Percentiles rank a stretch among this genome's conserved stretches.
Conservation (phyloP, 2,329 filamentous ascomycete genomes). For the Tolypocladium paradoxum region DNA sequence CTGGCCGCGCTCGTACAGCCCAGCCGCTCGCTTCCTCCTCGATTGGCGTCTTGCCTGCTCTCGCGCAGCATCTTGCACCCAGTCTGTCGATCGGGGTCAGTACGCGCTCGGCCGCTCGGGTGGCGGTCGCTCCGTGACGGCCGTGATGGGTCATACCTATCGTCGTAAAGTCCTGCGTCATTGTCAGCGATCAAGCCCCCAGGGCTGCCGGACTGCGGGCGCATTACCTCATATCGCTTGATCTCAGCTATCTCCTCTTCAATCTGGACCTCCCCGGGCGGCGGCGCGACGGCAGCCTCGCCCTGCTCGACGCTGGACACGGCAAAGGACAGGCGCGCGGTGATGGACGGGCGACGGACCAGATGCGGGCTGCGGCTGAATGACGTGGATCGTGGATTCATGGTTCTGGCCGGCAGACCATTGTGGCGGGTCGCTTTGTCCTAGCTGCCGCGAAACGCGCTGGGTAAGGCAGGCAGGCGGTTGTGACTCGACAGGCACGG, state of each 20-base stretch:
- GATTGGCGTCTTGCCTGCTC: slow-evolving; percentile 76
- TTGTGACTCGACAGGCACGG: background rate
- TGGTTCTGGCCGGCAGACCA: slow-evolving; percentile 27
- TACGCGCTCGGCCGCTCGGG: slow-evolving; percentile 14
- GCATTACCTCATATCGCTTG: slow-evolving; percentile 75
- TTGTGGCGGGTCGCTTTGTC: slow-evolving; percentile 17
- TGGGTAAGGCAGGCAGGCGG: background rate
- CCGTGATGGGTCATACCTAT: slow-evolving; percentile 48
- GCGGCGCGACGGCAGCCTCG: slow-evolving; percentile 38
- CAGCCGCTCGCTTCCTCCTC: slow-evolving; percentile 59
- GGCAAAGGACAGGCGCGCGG: slow-evolving; percentile 56
- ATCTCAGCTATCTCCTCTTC: slow-evolving; percentile 96
- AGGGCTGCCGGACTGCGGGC: background rate
- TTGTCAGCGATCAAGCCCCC: slow-evolving; percentile 4
- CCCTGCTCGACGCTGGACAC: slow-evolving; percentile 56
- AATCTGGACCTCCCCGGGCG: slow-evolving; percentile 56
- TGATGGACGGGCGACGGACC: slow-evolving; percentile 43
- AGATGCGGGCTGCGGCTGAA: slow-evolving; percentile 28
- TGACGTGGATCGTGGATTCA: slow-evolving; percentile 44
- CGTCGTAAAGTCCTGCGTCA: slow-evolving; percentile 72
- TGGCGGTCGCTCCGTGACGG: slow-evolving; percentile 5
- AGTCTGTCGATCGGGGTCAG: slow-evolving; percentile 45
- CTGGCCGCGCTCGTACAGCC: slow-evolving; percentile 59
- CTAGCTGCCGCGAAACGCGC: background rate
- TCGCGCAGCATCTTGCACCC: slow-evolving; percentile 93